These are phyloP conservation scores for Penicillium sp. DNA, from an alignment of 2,329 filamentous ascomycete genomes.

Conservation along the genomic window DNA sequence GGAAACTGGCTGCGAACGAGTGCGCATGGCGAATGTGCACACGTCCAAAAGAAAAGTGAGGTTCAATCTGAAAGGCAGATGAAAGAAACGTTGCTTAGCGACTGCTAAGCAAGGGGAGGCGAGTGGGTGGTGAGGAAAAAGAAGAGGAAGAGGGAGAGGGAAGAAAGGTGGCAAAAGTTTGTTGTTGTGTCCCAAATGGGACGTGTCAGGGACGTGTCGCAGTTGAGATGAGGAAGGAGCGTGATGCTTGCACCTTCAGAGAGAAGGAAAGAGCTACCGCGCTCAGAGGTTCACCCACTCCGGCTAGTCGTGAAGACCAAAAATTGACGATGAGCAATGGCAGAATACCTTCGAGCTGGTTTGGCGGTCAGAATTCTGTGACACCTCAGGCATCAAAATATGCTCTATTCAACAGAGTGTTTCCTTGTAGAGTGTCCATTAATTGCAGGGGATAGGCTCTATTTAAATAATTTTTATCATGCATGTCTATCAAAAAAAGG, in stretches of 20 bases:
- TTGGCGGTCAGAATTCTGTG: neutral
- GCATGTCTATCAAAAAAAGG: no score
- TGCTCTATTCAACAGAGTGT: no score
- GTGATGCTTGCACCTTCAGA: neutral
- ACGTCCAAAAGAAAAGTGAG: constrained; percentile 1
- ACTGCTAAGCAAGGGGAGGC: neutral
- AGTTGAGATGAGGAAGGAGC: neutral
- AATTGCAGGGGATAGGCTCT: no score
- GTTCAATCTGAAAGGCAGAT: neutral
- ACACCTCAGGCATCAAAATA: no score
- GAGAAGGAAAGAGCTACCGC: no score
- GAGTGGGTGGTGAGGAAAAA: constrained; percentile 8
- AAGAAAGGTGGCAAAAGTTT: neutral
- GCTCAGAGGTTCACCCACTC: neutral
- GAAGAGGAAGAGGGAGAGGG: constrained; percentile 3
- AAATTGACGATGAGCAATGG: constrained; percentile 6
- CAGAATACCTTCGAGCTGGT: constrained; percentile 6
- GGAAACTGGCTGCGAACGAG: constrained; percentile 39
- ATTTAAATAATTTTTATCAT: no score
- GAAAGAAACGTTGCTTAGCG: neutral
- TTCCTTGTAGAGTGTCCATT: no score
- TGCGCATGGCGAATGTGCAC: constrained; percentile 35
- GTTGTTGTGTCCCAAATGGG: neutral
- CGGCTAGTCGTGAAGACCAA: neutral
- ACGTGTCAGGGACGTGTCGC: no score